Evolutionary conservation across 2,329 filamentous ascomycete species (phyloP).

Genomic region (Coniochaeta hoffmannii): DNA sequence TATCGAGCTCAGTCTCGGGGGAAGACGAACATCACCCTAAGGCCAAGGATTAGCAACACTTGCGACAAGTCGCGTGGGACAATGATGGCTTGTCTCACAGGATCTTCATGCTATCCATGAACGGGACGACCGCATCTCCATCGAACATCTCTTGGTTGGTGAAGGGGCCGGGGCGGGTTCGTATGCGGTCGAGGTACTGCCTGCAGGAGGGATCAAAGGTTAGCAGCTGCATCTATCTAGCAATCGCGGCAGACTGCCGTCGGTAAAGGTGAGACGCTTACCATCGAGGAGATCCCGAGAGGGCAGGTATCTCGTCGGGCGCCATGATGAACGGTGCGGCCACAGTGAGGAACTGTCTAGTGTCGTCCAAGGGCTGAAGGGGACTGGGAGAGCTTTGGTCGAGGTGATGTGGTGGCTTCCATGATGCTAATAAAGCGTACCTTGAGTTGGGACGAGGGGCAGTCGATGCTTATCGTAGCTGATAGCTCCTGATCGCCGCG

Average conservation of each 20-base stretch:
- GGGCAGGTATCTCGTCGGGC: slow-evolving; percentile 11
- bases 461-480: neutral
- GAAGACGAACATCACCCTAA: slow-evolving; percentile 38
- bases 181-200: slow-evolving; percentile 77
- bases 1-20: slow-evolving; percentile 8
- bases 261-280: slow-evolving; percentile 4
- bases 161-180: slow-evolving; percentile 72
- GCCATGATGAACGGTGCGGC: slow-evolving; percentile 5
- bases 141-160: slow-evolving; percentile 56
- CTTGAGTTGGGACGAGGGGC: neutral
- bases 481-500: neutral
- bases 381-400: no score
- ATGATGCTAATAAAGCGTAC: no score
- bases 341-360: no score
- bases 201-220: slow-evolving; percentile 32
- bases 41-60: neutral
- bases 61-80: no score
- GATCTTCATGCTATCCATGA: slow-evolving; percentile 64
- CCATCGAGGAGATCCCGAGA: slow-evolving; percentile 16
- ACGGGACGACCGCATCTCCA: slow-evolving; percentile 44
- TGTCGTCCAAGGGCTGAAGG: no score
- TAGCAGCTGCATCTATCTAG: neutral
- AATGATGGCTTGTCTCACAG: slow-evolving; percentile 54
- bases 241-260: neutral
- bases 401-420: neutral